These are phyloP conservation scores for Pleoardoris graminearum DNA, from an alignment of 2,329 filamentous ascomycete species.

Conservation along the genomic window DNA sequence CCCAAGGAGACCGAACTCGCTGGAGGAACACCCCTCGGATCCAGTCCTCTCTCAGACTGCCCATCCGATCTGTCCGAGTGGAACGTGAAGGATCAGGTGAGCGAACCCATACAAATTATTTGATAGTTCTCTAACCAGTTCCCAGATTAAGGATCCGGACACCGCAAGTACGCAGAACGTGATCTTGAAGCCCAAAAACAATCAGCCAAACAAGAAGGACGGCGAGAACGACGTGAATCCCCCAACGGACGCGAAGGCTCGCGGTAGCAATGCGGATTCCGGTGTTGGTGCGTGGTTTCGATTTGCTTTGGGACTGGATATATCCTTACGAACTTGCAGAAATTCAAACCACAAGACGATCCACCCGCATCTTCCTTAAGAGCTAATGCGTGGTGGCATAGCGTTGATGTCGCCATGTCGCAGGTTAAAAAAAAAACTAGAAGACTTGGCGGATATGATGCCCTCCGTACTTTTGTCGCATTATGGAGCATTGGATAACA, in stretches of 20 bases:
- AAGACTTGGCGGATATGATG: too few species aligned
- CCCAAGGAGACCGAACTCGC: not conserved
- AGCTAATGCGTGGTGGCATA: too few species aligned
- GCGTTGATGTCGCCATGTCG: too few species aligned
- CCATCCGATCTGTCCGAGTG: constrained; percentile 24
- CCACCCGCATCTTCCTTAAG: not conserved
- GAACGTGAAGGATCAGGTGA: constrained; percentile 14
- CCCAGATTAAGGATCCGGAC: not conserved
- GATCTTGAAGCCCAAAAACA: not conserved
- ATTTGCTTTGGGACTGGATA: not conserved
- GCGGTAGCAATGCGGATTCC: not conserved
- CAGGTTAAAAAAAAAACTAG: too few species aligned
- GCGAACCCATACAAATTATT: not conserved
- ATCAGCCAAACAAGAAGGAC: not conserved
- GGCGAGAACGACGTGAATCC: not conserved
- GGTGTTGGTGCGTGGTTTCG: not conserved
- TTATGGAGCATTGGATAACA: not conserved
- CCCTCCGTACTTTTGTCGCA: too few species aligned
- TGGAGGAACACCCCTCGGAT: not conserved
- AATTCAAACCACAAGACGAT: constrained; percentile 1
- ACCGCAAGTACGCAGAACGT: not conserved
- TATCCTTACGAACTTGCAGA: not conserved
- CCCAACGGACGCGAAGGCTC: not conserved
- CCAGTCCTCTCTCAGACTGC: constrained; percentile 18
- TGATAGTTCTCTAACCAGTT: not conserved